A percentile compares a stretch with the other conserved stretches of the same genome.
phyloP scores from a whole-genome alignment of 768 basidiomycete species.

The Suillus placidus region DNA sequence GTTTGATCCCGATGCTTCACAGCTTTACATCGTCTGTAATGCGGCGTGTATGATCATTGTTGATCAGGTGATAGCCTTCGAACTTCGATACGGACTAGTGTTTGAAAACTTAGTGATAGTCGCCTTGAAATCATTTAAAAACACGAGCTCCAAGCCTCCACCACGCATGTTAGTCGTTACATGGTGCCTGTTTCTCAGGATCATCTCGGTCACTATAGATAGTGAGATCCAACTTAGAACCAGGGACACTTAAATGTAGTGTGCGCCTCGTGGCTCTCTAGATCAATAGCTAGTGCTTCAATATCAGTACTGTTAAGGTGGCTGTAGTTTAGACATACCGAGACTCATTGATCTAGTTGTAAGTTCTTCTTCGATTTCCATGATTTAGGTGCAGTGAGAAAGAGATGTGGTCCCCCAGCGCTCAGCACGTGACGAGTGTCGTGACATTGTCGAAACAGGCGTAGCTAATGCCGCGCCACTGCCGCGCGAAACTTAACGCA shows the following conservation, averaged over 20 bases:
- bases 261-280: neutral
- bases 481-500: neutral
- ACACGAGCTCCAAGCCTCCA: neutral
- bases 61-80: neutral
- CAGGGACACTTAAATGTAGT: neutral
- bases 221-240: neutral
- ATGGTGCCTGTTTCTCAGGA: neutral
- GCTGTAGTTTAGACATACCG: neutral
- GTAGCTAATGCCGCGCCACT: too few species aligned
- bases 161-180: neutral
- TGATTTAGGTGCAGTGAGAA: neutral
- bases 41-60: neutral
- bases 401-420: neutral
- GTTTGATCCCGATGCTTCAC: neutral
- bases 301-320: neutral
- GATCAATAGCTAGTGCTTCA: neutral
- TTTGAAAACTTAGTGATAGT: neutral
- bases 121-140: neutral
- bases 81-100: neutral
- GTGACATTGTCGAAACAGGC: too few species aligned
- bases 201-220: neutral
- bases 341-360: neutral
- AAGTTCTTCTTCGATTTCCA: neutral
- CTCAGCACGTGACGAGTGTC: neutral
- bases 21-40: neutral